Evolutionary conservation across 371 early-diverging fungal genomes (phyloP), one percentile per base, ranked within the genome.

Genomic region (Racocetra persica): DNA sequence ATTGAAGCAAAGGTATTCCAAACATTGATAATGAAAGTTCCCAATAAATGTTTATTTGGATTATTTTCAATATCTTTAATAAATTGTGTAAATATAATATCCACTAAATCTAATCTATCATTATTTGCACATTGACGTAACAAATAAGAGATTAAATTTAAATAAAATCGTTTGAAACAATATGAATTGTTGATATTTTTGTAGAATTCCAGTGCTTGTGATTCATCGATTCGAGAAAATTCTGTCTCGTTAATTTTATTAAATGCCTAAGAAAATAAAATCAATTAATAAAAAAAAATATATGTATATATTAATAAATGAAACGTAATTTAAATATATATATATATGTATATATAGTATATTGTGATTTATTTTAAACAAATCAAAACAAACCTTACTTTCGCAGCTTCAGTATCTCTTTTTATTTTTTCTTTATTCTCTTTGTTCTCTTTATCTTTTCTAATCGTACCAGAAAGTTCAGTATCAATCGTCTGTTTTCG

Each of bases 381-480:
- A 71, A 54, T 52, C 26, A 63, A 51, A 51, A 71, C 72, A 18
- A 71, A 71, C 72, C 72, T 71, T 71, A 71, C 72, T 52, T 71
- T 71, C 52, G 20, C 72, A 26, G 51, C 52, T 28, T 71, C 72
- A 13, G 18, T 71, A 22, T 24, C 22, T 4, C 13, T 26, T 52
- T 71, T 71, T 71, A 26, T 16, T 71, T 28, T 71, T n/a, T 6
- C 11, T 26, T 71, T 52, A 51, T 71, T 16, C 45, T 69, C 28
- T 71, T 71, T 71, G 26, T 71, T 22, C 45, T 69, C 28, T 71
- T 71, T 52, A n/a, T 32, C 5, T 4, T 41, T 69, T 41, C 18
- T 45, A 13, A 38, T 41, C 11, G 13, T 22, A 69, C 14, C 41
- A 45, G 5, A 11, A 8, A 38, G 16, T n/a, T 49, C 69, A 45